phyloP scores from a whole-genome alignment of 805 yeast species.

The Ogataea trehalophila region DNA sequence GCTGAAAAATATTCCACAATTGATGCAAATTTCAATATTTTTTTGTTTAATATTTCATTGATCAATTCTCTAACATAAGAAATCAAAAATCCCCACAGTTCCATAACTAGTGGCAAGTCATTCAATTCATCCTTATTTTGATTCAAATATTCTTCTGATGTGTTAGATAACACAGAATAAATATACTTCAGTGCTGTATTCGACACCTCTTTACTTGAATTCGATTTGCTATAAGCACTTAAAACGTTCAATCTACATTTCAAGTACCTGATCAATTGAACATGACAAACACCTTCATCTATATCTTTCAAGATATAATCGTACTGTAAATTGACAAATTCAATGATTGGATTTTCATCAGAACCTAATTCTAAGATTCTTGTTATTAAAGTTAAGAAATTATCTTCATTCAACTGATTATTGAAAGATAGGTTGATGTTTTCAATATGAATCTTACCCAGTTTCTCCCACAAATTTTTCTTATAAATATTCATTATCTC shows the following conservation, averaged over 20 bases:
- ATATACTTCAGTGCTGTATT: slow-evolving; percentile 25
- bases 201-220: slow-evolving; percentile 15
- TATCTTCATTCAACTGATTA: slow-evolving; percentile 10
- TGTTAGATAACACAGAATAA: slow-evolving; percentile 16
- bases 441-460: slow-evolving; percentile 33
- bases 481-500: slow-evolving; percentile 50
- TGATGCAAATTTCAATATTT: slow-evolving; percentile 48
- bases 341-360: slow-evolving; percentile 55
- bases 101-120: slow-evolving; percentile 52
- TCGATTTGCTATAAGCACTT: slow-evolving; percentile 26
- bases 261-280: slow-evolving; percentile 36
- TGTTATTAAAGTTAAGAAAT: slow-evolving; percentile 41
- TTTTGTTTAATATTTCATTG: slow-evolving; percentile 29
- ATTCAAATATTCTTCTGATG: slow-evolving; percentile 26
- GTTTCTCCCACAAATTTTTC: slow-evolving; percentile 45
- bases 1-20: slow-evolving; percentile 50
- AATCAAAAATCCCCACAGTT: slow-evolving; percentile 52
- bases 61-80: slow-evolving; percentile 34
- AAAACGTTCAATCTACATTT: slow-evolving; percentile 37
- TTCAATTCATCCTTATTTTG: slow-evolving; percentile 15
- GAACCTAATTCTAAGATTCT: slow-evolving; percentile 59
- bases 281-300: slow-evolving; percentile 35
- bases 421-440: slow-evolving; percentile 19
- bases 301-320: slow-evolving; percentile 35
- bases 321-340: slow-evolving; percentile 54